Percentiles rank a stretch among this genome's conserved stretches.
Evolutionary conservation across 1,284 basidiomycete genomes (phyloP).

Genomic region (Coniferiporia sulphurascens): DNA sequence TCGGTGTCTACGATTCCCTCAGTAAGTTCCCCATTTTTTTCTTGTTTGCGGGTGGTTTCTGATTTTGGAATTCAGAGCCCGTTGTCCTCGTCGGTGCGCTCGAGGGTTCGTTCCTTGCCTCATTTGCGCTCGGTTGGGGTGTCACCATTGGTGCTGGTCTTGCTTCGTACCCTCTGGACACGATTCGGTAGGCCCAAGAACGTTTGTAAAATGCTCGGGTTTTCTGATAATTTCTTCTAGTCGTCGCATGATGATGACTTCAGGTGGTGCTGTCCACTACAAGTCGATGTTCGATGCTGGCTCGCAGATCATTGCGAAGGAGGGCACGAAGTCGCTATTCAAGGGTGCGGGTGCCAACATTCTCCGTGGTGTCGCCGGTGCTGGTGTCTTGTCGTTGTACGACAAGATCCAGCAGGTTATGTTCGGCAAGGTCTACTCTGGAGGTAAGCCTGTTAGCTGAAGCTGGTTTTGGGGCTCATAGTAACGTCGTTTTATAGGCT

Average conservation of each 20-base stretch:
- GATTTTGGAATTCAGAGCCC: constrained; percentile 56
- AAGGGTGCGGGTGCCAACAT: constrained; percentile 98
- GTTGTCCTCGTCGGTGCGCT: constrained; percentile 87
- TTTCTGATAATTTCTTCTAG: constrained; percentile 33
- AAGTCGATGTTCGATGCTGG: constrained; percentile 89
- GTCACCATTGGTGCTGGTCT: constrained; percentile 95
- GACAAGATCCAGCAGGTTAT: constrained; percentile 89
- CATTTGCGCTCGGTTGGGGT: constrained; percentile 90
- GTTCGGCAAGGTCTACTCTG: constrained; percentile 96
- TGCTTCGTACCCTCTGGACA: constrained; percentile 93
- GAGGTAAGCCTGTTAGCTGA: constrained; percentile 39
- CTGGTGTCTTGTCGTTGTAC: constrained; percentile 92
- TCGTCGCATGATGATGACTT: constrained; percentile 97
- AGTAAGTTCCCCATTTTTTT: constrained; percentile 45
- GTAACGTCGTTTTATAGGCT: constrained; percentile 33
- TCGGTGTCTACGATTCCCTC: constrained; percentile 91
- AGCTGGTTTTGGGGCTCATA: background rate
- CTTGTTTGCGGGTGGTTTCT: constrained; percentile 1
- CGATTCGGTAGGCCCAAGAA: constrained; percentile 64
- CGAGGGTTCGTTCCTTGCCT: constrained; percentile 87
- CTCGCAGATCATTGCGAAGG: constrained; percentile 80
- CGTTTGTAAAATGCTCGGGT: background rate
- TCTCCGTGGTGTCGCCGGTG: constrained; percentile 96
- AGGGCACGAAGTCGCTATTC: constrained; percentile 87
- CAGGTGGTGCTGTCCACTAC: constrained; percentile 80